phyloP scores from a whole-genome alignment of 139 green algal species.

The Coccomyxa sp. region DNA sequence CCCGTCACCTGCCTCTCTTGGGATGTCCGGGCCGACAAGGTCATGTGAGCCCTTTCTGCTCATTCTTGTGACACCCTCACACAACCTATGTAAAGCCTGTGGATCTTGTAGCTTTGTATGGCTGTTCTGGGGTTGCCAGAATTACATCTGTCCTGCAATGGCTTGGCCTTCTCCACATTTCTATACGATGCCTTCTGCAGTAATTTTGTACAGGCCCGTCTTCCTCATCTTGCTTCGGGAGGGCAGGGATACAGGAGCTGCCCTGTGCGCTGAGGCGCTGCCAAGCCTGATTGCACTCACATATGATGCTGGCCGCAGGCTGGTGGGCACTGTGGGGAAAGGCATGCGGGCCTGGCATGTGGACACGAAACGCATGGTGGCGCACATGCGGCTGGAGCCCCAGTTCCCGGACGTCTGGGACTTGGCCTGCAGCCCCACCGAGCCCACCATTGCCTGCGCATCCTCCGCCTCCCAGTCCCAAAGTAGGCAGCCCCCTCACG shows the following conservation, averaged over 20 bases:
- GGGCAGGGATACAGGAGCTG: too few species aligned
- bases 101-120: too few species aligned
- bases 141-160: too few species aligned
- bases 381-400: constrained; percentile 25
- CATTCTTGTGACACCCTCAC: neutral
- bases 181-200: too few species aligned
- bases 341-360: constrained; percentile 42
- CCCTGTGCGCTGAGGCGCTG: too few species aligned
- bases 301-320: neutral
- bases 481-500: neutral
- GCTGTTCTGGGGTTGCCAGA: too few species aligned
- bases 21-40: constrained; percentile 43
- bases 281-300: too few species aligned
- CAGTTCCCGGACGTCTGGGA: constrained; percentile 15
- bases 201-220: too few species aligned
- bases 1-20: constrained; percentile 35
- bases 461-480: constrained; percentile 3
- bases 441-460: constrained; percentile 26
- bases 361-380: constrained; percentile 37
- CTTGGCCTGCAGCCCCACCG: constrained; percentile 24
- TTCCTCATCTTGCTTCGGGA: too few species aligned
- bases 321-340: constrained; percentile 33
- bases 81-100: too few species aligned
- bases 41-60: constrained; percentile 5
- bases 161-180: too few species aligned